These are phyloP conservation scores for Lojkania enalia DNA, from an alignment of 2,329 filamentous ascomycete genomes.

Conservation along the genomic window DNA sequence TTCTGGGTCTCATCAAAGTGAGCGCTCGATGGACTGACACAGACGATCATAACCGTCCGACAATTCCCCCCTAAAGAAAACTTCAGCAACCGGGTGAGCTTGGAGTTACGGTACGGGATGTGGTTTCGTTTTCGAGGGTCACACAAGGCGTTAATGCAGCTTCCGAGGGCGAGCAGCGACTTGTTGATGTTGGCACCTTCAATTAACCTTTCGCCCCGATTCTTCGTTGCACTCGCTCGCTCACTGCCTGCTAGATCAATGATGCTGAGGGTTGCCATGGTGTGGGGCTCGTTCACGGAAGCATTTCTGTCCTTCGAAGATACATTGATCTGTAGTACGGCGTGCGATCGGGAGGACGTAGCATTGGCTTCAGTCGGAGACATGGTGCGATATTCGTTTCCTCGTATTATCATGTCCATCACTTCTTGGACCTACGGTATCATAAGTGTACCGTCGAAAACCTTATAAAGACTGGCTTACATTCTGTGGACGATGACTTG, in stretches of 20 bases:
- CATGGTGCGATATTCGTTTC: conserved; percentile 92
- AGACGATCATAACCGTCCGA: conserved; percentile 99
- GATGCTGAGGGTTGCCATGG: conserved; percentile 97
- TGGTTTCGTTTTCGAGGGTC: conserved; percentile 90
- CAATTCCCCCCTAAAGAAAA: conserved; percentile 98
- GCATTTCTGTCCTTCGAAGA: conserved; percentile 94
- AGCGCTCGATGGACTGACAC: conserved; percentile 91
- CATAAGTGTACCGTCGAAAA: conserved; percentile 23
- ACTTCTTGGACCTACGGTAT: conserved; percentile 68
- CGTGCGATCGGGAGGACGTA: conserved; percentile 94
- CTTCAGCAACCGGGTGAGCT: conserved; percentile 91
- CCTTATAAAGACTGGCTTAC: conserved; percentile 53
- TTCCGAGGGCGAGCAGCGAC: conserved; percentile 88
- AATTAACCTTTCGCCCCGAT: conserved; percentile 83
- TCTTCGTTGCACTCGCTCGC: conserved; percentile 94
- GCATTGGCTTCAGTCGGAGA: conserved; percentile 97
- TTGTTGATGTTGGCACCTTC: conserved; percentile 99
- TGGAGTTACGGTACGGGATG: conserved; percentile 96
- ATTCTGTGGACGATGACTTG: conserved; percentile 86
- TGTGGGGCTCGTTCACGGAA: conserved; percentile 89
- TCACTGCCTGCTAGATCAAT: conserved; percentile 97
- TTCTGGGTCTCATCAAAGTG: conserved; percentile 99
- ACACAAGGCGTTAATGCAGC: conserved; percentile 97
- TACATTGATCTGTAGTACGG: conserved; percentile 95
- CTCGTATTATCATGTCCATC: conserved; percentile 98